Evolutionary conservation across 1,139 yeast genomes (phyloP).

Genomic region (Blastobotrys apis): DNA sequence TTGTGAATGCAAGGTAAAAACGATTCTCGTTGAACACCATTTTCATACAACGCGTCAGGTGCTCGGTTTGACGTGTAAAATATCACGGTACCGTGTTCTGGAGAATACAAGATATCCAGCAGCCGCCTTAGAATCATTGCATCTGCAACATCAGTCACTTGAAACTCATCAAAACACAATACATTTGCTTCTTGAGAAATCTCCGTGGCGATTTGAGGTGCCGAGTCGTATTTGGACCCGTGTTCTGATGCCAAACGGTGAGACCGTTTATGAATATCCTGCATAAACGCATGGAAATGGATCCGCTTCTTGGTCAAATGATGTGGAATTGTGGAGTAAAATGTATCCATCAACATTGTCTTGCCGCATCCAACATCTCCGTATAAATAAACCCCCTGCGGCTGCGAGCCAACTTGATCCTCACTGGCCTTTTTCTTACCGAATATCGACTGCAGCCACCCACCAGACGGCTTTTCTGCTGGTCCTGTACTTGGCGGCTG

Average conservation of each 20-base stretch:
- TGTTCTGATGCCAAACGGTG: slow-evolving; percentile 66
- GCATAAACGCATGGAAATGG: slow-evolving; percentile 98
- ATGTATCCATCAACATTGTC: slow-evolving; percentile 96
- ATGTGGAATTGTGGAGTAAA: slow-evolving; percentile 73
- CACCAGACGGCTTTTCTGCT: slow-evolving; percentile 13
- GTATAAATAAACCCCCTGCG: slow-evolving; percentile 81
- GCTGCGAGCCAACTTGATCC: slow-evolving; percentile 37
- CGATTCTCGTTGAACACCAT: slow-evolving; percentile 88
- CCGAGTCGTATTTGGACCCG: slow-evolving; percentile 70
- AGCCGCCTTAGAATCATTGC: slow-evolving; percentile 89
- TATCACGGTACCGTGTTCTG: slow-evolving; percentile 74
- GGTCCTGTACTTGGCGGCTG: slow-evolving; percentile 25
- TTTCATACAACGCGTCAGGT: slow-evolving; percentile 86
- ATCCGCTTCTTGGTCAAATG: slow-evolving; percentile 73
- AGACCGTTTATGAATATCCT: slow-evolving; percentile 79
- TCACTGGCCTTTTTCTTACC: slow-evolving; percentile 3
- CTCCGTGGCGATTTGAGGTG: slow-evolving; percentile 80
- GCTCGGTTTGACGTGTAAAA: slow-evolving; percentile 95
- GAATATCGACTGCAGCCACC: slow-evolving; percentile 7
- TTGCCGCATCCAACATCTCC: slow-evolving; percentile 99
- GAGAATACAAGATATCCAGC: slow-evolving; percentile 53
- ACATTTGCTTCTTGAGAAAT: slow-evolving; percentile 73
- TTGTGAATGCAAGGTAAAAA: slow-evolving; percentile 88
- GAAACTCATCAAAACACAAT: slow-evolving; percentile 88
- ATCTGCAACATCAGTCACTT: slow-evolving; percentile 94